phyloP scores from a whole-genome alignment of 495 filamentous ascomycete genomes.

The Neurospora tetraspora region DNA sequence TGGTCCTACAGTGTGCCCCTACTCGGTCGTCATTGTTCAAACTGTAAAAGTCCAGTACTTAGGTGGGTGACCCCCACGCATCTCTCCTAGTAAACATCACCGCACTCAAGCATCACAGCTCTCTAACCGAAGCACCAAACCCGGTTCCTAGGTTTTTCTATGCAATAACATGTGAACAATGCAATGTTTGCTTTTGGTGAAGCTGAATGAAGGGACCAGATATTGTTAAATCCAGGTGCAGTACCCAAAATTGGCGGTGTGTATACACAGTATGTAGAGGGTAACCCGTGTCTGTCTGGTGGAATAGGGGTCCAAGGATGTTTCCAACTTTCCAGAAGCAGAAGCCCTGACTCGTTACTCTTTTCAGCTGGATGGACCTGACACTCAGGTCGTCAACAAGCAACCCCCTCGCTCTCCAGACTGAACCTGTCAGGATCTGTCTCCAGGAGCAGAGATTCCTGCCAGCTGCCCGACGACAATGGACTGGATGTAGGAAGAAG shows the following conservation, averaged over 20 bases:
- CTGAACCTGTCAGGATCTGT: neutral
- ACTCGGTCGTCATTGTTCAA: neutral
- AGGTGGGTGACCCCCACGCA: neutral
- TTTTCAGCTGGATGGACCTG: neutral
- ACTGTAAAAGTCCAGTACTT: neutral
- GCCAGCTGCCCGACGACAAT: neutral
- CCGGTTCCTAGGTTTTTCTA: neutral
- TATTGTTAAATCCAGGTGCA: neutral
- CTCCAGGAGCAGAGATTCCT: neutral
- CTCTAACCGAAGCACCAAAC: neutral
- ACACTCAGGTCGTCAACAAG: neutral
- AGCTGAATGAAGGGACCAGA: neutral
- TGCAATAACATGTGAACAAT: neutral
- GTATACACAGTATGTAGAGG: neutral
- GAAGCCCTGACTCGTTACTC: neutral
- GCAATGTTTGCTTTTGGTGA: neutral
- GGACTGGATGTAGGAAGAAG: neutral
- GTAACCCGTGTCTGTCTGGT: neutral
- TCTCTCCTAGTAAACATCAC: neutral
- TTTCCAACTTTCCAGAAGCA: neutral
- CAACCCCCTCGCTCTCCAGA: neutral
- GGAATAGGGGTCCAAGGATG: neutral
- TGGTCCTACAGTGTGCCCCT: neutral
- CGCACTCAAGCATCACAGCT: neutral
- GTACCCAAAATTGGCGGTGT: neutral